Evolutionary conservation across 306 rosid species (phyloP).

Genomic region (Cyclanthera cordifolia): DNA sequence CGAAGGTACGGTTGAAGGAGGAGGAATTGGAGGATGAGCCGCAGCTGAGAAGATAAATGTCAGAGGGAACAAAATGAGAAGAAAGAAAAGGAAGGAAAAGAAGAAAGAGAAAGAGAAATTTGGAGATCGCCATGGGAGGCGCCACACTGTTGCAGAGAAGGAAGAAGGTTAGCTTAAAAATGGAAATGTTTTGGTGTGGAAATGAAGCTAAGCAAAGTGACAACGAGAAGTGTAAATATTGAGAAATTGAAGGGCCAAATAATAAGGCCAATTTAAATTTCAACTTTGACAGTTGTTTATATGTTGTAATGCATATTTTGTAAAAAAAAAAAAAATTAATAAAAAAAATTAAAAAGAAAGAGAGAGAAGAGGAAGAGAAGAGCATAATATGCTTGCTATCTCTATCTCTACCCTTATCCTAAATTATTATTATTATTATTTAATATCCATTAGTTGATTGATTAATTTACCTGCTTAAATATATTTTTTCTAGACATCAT

Average conservation of each 20-base stretch:
- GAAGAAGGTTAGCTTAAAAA: background rate
- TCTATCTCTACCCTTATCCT: no score
- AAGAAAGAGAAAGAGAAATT: constrained; percentile 17
- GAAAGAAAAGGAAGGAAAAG: constrained; percentile 27
- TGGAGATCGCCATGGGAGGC: constrained; percentile 39
- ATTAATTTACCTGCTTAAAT: no score
- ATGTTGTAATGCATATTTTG: constrained; percentile 4
- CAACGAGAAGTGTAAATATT: background rate
- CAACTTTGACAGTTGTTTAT: constrained; percentile 6
- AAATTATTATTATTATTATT: no score
- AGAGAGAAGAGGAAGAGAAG: no score
- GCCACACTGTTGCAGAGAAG: background rate
- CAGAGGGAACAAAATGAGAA: constrained; percentile 50
- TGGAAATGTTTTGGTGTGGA: constrained; percentile 1
- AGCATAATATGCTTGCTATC: background rate
- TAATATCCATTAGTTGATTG: no score
- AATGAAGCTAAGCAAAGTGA: background rate
- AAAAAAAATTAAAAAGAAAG: no score
- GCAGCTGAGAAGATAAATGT: constrained; percentile 66
- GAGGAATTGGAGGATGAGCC: constrained; percentile 56
- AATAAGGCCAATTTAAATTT: background rate
- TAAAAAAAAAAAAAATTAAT: no score
- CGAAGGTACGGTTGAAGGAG: constrained; percentile 40
- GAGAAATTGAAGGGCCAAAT: background rate
- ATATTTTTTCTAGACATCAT: no score